Conservation (phyloP, 176 grass and related monocot genomes). For the Oryza glumipatula region DNA sequence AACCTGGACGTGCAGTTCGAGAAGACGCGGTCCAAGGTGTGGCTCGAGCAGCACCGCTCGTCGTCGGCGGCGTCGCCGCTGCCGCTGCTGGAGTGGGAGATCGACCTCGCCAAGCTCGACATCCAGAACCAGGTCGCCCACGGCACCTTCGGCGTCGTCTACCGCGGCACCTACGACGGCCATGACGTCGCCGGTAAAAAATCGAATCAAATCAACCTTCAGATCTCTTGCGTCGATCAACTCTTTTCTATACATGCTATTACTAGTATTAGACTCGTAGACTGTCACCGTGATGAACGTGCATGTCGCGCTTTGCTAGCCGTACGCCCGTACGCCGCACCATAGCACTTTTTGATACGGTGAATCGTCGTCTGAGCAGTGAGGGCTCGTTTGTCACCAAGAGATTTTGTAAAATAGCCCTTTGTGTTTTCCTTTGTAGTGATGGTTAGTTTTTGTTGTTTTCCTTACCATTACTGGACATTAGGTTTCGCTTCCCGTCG, state of each 20-base stretch:
- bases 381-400: no score
- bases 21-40: constrained; percentile 72
- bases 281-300: not conserved
- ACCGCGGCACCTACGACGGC: constrained; percentile 77
- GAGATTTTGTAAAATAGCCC: not conserved
- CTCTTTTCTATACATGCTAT: not conserved
- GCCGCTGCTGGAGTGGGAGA: constrained; percentile 76
- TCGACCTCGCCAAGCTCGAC: constrained; percentile 75
- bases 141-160: constrained; percentile 88
- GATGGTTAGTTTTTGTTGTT: not conserved
- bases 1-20: constrained; percentile 79
- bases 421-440: not conserved
- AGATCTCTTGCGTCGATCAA: not conserved
- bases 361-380: not conserved
- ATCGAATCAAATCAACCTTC: not conserved
- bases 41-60: constrained; percentile 61
- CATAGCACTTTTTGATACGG: not conserved
- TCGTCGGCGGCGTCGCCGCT: constrained; percentile 29
- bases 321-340: not conserved
- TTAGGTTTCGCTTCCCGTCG: not conserved
- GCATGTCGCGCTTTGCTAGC: not conserved
- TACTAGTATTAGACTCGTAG: no score
- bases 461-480: not conserved
- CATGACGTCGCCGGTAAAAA: constrained; percentile 75
- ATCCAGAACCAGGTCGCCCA: constrained; percentile 70